Base-by-base conservation (phyloP, 2,329 filamentous ascomycete genomes). In the Pyrenochaeta sp. region DNA sequence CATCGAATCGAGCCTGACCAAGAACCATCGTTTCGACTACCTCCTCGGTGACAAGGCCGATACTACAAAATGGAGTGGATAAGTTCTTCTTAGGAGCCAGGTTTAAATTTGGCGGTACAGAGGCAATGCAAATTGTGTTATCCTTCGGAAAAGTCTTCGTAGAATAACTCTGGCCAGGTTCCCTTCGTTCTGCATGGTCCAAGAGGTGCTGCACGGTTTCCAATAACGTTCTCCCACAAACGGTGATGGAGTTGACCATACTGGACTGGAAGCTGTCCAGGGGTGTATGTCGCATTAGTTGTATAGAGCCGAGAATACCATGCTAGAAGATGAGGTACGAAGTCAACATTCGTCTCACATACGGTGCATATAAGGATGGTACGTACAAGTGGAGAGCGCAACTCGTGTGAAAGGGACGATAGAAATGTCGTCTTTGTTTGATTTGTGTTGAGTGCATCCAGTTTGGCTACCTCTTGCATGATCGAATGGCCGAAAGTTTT, bases 381-480 rank as follows among this genome's bases (percentile, higher is more conserved):
- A 46, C 44, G n/a, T 46, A 46, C 44, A 2, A 64, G 53, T 80
- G 82, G 14, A 81, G 65, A 3, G 78, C 82, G 12, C 72, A 84
- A 69, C 53, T 84, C 82, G 56, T 84, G 82, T 17, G 76, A 80
- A 32, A 83, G 78, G 0, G 76, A 79, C 0, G 78, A 78, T 18
- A 84, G 75, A 42, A 84, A 81, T 39, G 82, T 80, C 0, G 77
- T 77, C 55, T 84, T 84, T 3, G 78, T 78, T 18, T 52, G 45
- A 12, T 45, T 45, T 1, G 54, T 57, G 7, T 44, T 42, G 21
- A 44, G 9, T 3, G 54, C 82, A 55, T 84, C 80, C 39, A 83
- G 54, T 2, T 81, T 76, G 0, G 80, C 76, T 0, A 87, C 75
- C 47, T 87, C 84, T 0, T 82, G 78, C 75, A 85, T 84, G 14